These are phyloP conservation scores for Entoloma clypeatum DNA, from an alignment of 1,284 basidiomycete species.

Conservation along the genomic window DNA sequence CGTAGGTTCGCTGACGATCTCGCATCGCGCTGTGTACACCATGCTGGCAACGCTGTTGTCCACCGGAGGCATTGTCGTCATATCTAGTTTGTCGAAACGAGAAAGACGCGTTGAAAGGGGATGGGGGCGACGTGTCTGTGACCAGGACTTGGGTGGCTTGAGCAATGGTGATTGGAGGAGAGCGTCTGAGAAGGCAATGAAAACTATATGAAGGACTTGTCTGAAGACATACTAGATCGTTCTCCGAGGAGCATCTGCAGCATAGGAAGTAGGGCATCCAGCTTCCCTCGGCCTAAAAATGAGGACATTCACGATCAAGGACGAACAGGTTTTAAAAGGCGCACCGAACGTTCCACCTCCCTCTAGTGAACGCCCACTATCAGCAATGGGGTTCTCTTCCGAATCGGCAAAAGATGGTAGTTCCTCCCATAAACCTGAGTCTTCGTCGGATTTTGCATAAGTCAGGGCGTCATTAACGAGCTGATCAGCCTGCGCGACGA, in stretches of 20 bases:
- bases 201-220: not conserved
- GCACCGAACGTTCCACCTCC: not conserved
- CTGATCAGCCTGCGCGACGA: conserved; percentile 15
- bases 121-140: conserved; percentile 25
- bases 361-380: not conserved
- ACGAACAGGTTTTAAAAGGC: not conserved
- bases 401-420: not conserved
- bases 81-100: conserved; percentile 29
- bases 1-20: conserved; percentile 25
- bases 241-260: not conserved
- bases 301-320: not conserved
- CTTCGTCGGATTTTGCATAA: conserved; percentile 16
- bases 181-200: not conserved
- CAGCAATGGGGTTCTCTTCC: not conserved
- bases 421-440: conserved; percentile 8
- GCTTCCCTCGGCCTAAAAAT: not conserved
- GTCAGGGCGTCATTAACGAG: conserved; percentile 18
- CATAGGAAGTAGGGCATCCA: not conserved
- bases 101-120: conserved; percentile 29
- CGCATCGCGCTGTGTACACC: conserved; percentile 37
- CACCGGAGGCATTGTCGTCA: conserved; percentile 16
- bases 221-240: not conserved
- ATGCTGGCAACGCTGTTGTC: conserved; percentile 24
- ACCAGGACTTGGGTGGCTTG: conserved; percentile 18
- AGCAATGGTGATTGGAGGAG: not conserved